Conservation (phyloP, 2,329 filamentous ascomycete species). For the Microdochium nivale region DNA sequence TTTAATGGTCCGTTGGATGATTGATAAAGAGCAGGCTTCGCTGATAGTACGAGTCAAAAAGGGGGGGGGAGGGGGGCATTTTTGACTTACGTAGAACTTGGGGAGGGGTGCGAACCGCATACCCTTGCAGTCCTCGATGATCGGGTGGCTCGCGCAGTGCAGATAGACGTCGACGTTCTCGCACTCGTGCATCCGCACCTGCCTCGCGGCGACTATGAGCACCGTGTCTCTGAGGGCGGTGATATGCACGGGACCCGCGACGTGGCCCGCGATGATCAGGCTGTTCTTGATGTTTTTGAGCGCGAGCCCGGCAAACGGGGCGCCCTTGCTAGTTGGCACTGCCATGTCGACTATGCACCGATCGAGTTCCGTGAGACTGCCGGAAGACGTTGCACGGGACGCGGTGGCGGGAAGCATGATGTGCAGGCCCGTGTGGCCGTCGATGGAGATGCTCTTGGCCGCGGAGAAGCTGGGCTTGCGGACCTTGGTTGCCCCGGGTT, state of each 20-base stretch:
- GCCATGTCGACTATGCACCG: constrained; percentile 77
- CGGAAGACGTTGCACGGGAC: constrained; percentile 62
- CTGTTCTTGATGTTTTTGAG: constrained; percentile 63
- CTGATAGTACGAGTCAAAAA: too few relatives aligned
- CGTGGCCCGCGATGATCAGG: constrained; percentile 69
- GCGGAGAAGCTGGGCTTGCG: constrained; percentile 57
- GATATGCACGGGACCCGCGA: constrained; percentile 75
- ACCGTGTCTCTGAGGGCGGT: constrained; percentile 65
- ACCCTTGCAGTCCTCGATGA: constrained; percentile 79
- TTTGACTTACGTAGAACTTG: constrained; percentile 52
- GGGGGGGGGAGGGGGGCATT: too few relatives aligned
- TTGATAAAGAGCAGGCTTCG: too few relatives aligned
- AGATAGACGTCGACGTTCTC: constrained; percentile 76
- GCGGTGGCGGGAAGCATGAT: constrained; percentile 70
- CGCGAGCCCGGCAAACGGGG: constrained; percentile 59
- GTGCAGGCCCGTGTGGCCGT: constrained; percentile 58
- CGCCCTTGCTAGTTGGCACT: constrained; percentile 46
- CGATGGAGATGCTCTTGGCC: constrained; percentile 53
- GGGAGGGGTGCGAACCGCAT: constrained; percentile 77
- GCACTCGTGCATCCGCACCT: constrained; percentile 90
- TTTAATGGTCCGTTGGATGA: too few relatives aligned
- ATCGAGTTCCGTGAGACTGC: constrained; percentile 60
- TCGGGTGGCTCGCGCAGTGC: constrained; percentile 72
- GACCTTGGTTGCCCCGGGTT: constrained; percentile 21
- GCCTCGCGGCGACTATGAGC: constrained; percentile 72